phyloP scores from a whole-genome alignment of 495 filamentous ascomycete species.

The Cercophora scortea region DNA sequence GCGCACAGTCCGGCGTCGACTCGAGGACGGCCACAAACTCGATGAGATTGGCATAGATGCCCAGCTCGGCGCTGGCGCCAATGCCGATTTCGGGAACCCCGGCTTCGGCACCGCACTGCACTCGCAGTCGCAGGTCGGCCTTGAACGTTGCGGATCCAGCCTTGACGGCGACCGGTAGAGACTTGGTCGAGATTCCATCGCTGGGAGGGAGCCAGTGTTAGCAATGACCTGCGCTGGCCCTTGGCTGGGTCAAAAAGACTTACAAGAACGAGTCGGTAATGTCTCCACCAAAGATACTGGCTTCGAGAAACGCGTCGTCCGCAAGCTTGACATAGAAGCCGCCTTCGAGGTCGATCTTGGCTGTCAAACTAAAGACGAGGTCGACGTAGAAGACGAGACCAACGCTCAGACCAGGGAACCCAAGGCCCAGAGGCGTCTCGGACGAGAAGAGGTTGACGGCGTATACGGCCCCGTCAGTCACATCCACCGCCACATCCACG shows the following conservation, averaged over 20 bases:
- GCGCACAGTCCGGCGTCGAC: slow-evolving; percentile 12
- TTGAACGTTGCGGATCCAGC: slow-evolving; percentile 23
- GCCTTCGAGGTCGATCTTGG: slow-evolving; percentile 30
- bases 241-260: no score
- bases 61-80: slow-evolving; percentile 31
- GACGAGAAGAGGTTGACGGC: slow-evolving; percentile 29
- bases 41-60: slow-evolving; percentile 33
- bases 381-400: slow-evolving; percentile 32
- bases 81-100: slow-evolving; percentile 23
- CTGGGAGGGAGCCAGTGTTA: no score
- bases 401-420: slow-evolving; percentile 25
- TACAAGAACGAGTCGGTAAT: slow-evolving; percentile 25
- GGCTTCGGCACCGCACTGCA: slow-evolving; percentile 24
- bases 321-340: slow-evolving; percentile 34
- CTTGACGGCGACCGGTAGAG: slow-evolving; percentile 20
- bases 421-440: slow-evolving; percentile 17
- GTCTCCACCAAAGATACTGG: slow-evolving; percentile 31
- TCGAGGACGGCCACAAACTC: slow-evolving; percentile 34
- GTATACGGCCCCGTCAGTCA: slow-evolving; percentile 26
- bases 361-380: slow-evolving; percentile 30
- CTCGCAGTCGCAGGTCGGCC: slow-evolving; percentile 21
- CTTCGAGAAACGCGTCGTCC: slow-evolving; percentile 28
- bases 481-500: slow-evolving; percentile 24
- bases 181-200: slow-evolving; percentile 16
- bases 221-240: no score